phyloP scores from a whole-genome alignment of 2,329 filamentous ascomycete genomes.

The Aspergillus intermedius region DNA sequence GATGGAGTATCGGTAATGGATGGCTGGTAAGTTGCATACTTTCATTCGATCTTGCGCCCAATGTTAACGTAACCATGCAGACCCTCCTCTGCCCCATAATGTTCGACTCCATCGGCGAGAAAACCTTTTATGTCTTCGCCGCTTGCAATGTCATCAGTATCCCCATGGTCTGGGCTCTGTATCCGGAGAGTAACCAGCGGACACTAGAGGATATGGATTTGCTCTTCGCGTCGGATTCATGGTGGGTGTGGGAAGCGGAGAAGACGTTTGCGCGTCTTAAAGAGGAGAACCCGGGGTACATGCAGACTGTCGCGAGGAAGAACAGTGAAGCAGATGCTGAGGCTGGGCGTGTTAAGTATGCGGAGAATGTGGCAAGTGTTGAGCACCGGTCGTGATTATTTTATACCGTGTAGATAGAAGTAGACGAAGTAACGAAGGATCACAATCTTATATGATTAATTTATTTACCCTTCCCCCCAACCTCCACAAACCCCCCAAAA shows the following conservation, averaged over 20 bases:
- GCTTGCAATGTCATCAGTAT: slow-evolving; percentile 60
- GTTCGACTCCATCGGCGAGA: slow-evolving; percentile 59
- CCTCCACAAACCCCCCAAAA: slow-evolving; percentile 26
- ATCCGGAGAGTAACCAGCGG: slow-evolving; percentile 67
- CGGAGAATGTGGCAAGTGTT: not conserved
- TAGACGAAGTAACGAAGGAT: no score
- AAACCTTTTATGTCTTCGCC: slow-evolving; percentile 68
- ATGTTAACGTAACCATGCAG: slow-evolving; percentile 15
- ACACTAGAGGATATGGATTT: slow-evolving; percentile 71
- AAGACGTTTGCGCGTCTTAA: slow-evolving; percentile 57
- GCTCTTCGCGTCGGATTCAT: slow-evolving; percentile 59
- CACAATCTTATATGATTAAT: no score
- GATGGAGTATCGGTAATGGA: slow-evolving; percentile 70
- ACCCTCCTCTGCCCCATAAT: slow-evolving; percentile 53
- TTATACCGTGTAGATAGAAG: no score
- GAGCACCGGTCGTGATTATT: not conserved
- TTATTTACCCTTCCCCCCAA: not conserved
- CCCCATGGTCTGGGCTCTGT: slow-evolving; percentile 65
- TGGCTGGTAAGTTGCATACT: slow-evolving; percentile 44
- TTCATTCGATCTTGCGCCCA: not conserved
- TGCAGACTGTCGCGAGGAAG: slow-evolving; percentile 32
- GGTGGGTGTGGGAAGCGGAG: slow-evolving; percentile 67
- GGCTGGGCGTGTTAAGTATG: slow-evolving; percentile 15
- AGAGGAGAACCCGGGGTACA: slow-evolving; percentile 51
- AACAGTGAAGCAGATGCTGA: slow-evolving; percentile 28